Evolutionary conservation across 345 rosid species (phyloP), one percentile per base, ranked within the genome.

Genomic region (Cardiospermum halicacabum): DNA sequence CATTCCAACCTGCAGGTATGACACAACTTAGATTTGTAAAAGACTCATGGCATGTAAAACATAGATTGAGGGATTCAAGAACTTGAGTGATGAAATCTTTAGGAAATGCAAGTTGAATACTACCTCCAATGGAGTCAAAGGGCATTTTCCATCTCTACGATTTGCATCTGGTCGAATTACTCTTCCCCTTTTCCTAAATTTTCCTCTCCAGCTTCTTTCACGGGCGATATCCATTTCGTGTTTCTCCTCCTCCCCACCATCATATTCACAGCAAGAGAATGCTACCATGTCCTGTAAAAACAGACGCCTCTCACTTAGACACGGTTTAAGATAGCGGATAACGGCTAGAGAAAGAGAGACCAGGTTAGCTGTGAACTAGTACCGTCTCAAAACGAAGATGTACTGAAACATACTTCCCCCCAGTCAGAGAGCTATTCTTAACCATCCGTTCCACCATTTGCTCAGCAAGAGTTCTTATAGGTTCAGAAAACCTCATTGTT

Each of bases 301-400:
- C 58, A 64, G 66, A 61, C 19, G 25, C 64, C 54, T 10, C 22
- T 19, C 47, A 57, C 43, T 71, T 37, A 77, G 68, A 56, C 64
- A 30, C 32, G 22, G 31, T 15, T n/a, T 21, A 39, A 7, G 37
- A 42, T 39, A 56, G 19, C 25, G 15, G 37, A 42, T 39, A 56
- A 47, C 25, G 15, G 25, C 58, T 4, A 49, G 19, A 57, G 27
- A 53, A 58, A 53, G 8, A 69, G 5, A 48, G 55, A 11, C 59
- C 39, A 7, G 63, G 11, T 15, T 53, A 56, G 32, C 53, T 26
- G 56, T 31, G 18, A 69, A 68, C 31, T 61, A 40, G 43, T 51
- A 94, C 97, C 91, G 69, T 80, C 84, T 94, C 99, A 78, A 94
- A 91, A 36, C 97, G 88, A 60, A 94, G 99, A 84, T 94, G 99